Base-by-base conservation (phyloP, 2,329 filamentous ascomycete species). In the Neospermospora avenae region DNA sequence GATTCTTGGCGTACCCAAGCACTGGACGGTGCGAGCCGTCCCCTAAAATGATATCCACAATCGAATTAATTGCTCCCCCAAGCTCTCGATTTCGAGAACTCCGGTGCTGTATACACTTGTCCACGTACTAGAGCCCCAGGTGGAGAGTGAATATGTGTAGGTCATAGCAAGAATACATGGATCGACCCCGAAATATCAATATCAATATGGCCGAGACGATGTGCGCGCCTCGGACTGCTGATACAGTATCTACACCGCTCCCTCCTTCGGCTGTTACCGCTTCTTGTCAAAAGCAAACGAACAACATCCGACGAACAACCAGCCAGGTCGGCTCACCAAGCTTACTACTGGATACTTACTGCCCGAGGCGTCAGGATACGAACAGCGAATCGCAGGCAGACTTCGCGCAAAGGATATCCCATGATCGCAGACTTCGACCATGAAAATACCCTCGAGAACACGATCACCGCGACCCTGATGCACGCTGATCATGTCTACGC, bases 231-330 rank as follows among this genome's bases (percentile, higher is more conserved):
- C 35, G 41, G 14, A 22, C 41, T 54, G 22, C 35, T 54, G 22
- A n/a, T 42, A 4, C 20, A 7, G 8, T 13, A 35, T 51, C 48
- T 31, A 41, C 51, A 54, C 51, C 51, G 51, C 51, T 54, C 49
- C 35, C 20, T 52, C 55, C 25, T 55, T 42, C 51, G 51, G 56
- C 46, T 57, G 56, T 42, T 37, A 18, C 60, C 58, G 63, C 63
- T 65, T 65, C 61, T 61, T 61, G 22, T 54, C 35, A 31, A 31
- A 31, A 31, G 28, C 51, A 20, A n/a, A 54, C 24, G 51, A 54
- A 24, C 6, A 24, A 48, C 44, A 48, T n/a, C 20, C 4, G 28
- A 28, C 22, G 51, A 37, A 35, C 31, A 16, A 10, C 25, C 45
- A 54, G 51, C 20, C 51, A 54, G 34, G 34, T 42, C 51, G 41